A percentile compares a stretch with the other conserved stretches of the same genome.
These are phyloP conservation scores for Besnoitia besnoiti DNA, from an alignment of 169 alveolate species.

Conservation along the genomic window DNA sequence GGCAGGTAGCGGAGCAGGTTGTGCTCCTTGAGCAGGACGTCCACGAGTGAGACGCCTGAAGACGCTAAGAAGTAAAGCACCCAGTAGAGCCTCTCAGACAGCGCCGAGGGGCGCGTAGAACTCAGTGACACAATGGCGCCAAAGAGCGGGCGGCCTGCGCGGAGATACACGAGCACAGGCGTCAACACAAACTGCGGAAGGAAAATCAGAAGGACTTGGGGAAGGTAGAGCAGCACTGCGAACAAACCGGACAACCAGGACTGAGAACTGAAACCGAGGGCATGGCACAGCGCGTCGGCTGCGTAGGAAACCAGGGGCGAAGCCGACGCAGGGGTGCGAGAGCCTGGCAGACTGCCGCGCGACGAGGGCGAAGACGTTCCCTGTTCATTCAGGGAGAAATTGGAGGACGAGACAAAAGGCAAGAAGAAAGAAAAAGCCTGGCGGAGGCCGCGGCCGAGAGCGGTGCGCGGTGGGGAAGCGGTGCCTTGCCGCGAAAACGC, in stretches of 20 bases:
- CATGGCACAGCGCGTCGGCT: background rate
- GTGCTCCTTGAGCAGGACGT: background rate
- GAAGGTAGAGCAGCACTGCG: background rate
- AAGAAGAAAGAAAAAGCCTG: background rate
- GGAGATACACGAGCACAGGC: background rate
- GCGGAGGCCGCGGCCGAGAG: background rate
- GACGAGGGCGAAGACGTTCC: background rate
- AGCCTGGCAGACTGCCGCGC: no score
- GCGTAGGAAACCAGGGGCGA: background rate
- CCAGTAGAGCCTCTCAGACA: background rate
- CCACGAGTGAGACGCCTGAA: background rate
- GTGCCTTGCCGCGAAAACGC: background rate
- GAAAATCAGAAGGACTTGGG: background rate
- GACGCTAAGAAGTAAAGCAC: background rate
- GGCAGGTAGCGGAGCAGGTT: slow-evolving; percentile 14
- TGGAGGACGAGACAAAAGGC: background rate
- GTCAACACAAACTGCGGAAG: background rate
- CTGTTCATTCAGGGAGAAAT: background rate
- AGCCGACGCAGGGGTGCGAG: background rate
- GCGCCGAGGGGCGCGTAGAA: background rate
- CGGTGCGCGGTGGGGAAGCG: background rate
- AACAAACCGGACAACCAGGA: background rate
- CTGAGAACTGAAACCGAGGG: background rate
- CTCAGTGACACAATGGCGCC: background rate
- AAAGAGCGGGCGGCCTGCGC: background rate